Evolutionary conservation across 192 early-diverging fungal species (phyloP), one percentile per base, ranked within the genome.

Genomic region (Umbelopsis vinacea): DNA sequence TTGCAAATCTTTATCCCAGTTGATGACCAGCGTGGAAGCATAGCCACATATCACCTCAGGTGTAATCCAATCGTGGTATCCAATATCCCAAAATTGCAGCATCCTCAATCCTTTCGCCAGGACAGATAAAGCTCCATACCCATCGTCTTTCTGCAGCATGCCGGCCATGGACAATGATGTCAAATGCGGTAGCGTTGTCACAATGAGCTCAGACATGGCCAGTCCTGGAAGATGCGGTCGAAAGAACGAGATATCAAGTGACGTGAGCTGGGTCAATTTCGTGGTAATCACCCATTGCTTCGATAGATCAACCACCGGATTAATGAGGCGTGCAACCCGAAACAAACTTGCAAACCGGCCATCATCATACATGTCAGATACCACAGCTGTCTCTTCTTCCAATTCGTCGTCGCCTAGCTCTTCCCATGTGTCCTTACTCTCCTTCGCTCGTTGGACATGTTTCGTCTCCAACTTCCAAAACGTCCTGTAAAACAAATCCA

Each of bases 1-100:
- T 37, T 63, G 57, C 12, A 63, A 19, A 35, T 63, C 57, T 63
- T 26, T 29, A 19, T 63, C 57, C 57, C 57, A 63, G 26, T 63
- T 63, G 57, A 63, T 63, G 5, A 63, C 29, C 1, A 63, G 17
- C 2, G 19, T 5, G 8, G 57, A 63, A n/a, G 33, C 3, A 35
- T 37, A 37, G 4, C 70, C 70, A 60, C 70, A 71, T 6, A 71
- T 33, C n/a, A 60, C 10, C 10, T 71, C 70, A 35, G 55, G 40
- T 10, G 37, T 57, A 19, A 71, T 71, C 70, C 70, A 71, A n/a
- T 71, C 70, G 53, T 74, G 73, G 45, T 74, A 54, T 10, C 73
- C 73, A 52, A 74, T 69, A 40, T 74, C 73, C 73, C 73, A 74
- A 46, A 22, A 54, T 6, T 57, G 43, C 26, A 74, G 17, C 21